These are phyloP conservation scores for Tylopilus sp. DNA, from an alignment of 768 basidiomycete species.

Conservation along the genomic window DNA sequence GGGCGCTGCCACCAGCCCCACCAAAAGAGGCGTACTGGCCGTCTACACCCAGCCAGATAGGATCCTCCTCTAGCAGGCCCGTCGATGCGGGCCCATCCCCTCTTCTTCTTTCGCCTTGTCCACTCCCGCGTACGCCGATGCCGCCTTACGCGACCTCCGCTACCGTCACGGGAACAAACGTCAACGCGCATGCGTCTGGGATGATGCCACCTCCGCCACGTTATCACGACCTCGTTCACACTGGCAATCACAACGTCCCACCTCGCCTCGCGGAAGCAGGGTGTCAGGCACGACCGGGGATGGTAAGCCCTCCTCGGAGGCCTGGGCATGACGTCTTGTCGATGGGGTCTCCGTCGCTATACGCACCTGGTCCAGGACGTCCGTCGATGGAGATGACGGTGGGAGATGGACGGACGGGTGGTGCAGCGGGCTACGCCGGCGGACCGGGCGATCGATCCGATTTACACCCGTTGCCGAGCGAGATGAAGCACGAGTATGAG, in stretches of 20 bases:
- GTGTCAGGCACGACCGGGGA: constrained; percentile 20
- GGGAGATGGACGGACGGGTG: constrained; percentile 4
- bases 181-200: constrained; percentile 7
- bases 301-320: constrained; percentile 17
- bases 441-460: constrained; percentile 11
- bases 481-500: constrained; percentile 6
- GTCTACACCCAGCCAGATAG: background rate
- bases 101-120: constrained; percentile 13
- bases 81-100: background rate
- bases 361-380: background rate
- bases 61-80: constrained; percentile 4
- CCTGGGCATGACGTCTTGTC: constrained; percentile 10
- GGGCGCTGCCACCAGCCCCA: constrained; percentile 7
- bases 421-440: background rate
- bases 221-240: constrained; percentile 16
- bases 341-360: background rate
- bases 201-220: constrained; percentile 16
- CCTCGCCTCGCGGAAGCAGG: constrained; percentile 26
- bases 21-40: constrained; percentile 17
- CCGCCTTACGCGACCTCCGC: background rate
- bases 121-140: constrained; percentile 11
- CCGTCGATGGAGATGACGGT: constrained; percentile 6
- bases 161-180: constrained; percentile 2
- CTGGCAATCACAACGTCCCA: background rate
- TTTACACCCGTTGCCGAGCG: background rate